phyloP scores from a whole-genome alignment of 495 filamentous ascomycete species.

The Aspergillus diversus region DNA sequence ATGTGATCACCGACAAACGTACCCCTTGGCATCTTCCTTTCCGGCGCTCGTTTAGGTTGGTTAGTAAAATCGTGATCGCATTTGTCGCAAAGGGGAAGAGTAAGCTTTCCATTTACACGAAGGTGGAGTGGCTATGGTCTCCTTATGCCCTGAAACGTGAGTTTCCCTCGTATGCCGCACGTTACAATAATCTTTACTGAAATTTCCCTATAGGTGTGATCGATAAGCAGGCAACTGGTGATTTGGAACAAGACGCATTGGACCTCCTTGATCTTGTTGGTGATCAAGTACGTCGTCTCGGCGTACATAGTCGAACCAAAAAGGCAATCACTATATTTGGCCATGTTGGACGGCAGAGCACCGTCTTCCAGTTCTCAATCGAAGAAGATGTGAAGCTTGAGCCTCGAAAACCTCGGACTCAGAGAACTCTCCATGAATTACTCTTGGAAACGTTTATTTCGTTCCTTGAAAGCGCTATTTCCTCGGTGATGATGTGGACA shows the following conservation, averaged over 20 bases:
- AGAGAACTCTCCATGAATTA: constrained; percentile 68
- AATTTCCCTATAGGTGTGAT: constrained; percentile 58
- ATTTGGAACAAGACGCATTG: constrained; percentile 79
- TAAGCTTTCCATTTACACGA: constrained; percentile 85
- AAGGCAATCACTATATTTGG: constrained; percentile 92
- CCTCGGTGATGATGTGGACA: constrained; percentile 73
- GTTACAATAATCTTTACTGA: constrained; percentile 15
- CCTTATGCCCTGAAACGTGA: constrained; percentile 65
- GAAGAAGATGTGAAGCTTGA: constrained; percentile 43
- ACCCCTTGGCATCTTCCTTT: constrained; percentile 91
- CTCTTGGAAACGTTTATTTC: constrained; percentile 69
- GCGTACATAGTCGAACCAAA: constrained; percentile 78
- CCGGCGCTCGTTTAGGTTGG: constrained; percentile 75
- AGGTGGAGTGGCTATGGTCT: constrained; percentile 79
- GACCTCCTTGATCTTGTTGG: constrained; percentile 84
- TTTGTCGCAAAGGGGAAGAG: constrained; percentile 89
- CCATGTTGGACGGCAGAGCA: constrained; percentile 73
- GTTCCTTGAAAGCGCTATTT: constrained; percentile 69
- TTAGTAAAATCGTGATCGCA: constrained; percentile 92
- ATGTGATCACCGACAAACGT: constrained; percentile 86
- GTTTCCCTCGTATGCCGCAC: constrained; percentile 15
- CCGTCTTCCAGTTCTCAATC: constrained; percentile 64
- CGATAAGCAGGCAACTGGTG: constrained; percentile 76
- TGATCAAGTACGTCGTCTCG: constrained; percentile 84
- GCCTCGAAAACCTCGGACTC: constrained; percentile 61